A percentile compares a stretch with the other conserved stretches of the same genome.
phyloP scores from a whole-genome alignment of 768 basidiomycete genomes.

The Leucocoprinus birnbaumii region DNA sequence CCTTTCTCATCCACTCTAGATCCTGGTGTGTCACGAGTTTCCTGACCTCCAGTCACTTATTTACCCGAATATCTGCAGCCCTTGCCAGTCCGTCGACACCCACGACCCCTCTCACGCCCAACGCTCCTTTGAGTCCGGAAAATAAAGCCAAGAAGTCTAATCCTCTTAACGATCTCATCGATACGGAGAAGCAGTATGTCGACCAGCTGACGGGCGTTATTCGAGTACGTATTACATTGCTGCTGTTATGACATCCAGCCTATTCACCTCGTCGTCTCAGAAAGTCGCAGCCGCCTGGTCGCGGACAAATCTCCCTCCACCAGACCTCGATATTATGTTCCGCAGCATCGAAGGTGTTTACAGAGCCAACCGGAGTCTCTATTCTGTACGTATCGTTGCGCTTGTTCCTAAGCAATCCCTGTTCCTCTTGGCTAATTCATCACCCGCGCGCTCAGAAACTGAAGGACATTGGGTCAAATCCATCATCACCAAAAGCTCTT shows the following conservation, averaged over 20 bases:
- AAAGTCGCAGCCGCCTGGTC: slow-evolving; percentile 99
- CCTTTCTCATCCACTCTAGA: slow-evolving; percentile 17
- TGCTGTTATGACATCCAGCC: slow-evolving; percentile 7
- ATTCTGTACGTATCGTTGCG: slow-evolving; percentile 45
- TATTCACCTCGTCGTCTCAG: slow-evolving; percentile 37
- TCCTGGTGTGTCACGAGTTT: slow-evolving; percentile 21
- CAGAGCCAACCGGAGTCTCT: slow-evolving; percentile 82
- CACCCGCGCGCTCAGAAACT: slow-evolving; percentile 59
- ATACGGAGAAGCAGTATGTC: slow-evolving; percentile 91
- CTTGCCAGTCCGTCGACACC: slow-evolving; percentile 25
- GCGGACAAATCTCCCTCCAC: slow-evolving; percentile 88
- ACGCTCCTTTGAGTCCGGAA: slow-evolving; percentile 27
- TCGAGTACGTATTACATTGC: slow-evolving; percentile 60
- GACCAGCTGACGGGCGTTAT: slow-evolving; percentile 89
- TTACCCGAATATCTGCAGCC: slow-evolving; percentile 16
- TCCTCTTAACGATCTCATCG: slow-evolving; percentile 88
- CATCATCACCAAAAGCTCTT: slow-evolving; percentile 88
- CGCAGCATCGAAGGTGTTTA: slow-evolving; percentile 90
- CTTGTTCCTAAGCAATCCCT: background rate
- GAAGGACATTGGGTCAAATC: slow-evolving; percentile 90
- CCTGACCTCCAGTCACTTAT: slow-evolving; percentile 8
- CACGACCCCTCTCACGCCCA: slow-evolving; percentile 34
- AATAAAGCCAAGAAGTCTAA: slow-evolving; percentile 65
- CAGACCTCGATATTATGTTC: slow-evolving; percentile 91
- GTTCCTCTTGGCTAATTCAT: background rate